Percentiles rank a stretch among this genome's conserved stretches.
Conservation (phyloP, 73 alveolate species). For the Paramecium primaurelia region DNA sequence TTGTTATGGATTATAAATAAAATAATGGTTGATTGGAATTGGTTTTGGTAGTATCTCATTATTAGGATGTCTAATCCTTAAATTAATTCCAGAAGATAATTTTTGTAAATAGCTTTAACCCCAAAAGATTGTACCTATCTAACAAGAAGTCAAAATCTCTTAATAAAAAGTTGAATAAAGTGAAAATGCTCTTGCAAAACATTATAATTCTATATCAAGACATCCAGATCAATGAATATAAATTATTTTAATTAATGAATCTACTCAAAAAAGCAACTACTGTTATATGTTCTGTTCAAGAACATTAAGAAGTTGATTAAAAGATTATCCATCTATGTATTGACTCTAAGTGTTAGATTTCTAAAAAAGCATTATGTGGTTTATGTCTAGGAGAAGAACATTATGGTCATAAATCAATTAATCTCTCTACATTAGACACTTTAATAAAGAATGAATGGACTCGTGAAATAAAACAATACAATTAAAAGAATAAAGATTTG, state of each 20-base stretch:
- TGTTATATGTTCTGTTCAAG: background rate
- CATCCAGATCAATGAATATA: background rate
- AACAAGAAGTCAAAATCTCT: background rate
- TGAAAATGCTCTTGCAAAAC: background rate
- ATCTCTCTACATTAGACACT: background rate
- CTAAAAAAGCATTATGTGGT: background rate
- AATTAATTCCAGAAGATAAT: constrained; percentile 26
- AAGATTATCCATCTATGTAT: background rate
- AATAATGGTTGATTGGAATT: too few species aligned
- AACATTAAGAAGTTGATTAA: background rate
- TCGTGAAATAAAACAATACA: background rate
- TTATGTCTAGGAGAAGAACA: background rate
- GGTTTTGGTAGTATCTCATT: too few species aligned
- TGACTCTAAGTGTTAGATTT: background rate
- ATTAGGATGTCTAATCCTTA: too few species aligned
- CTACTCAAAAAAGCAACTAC: background rate
- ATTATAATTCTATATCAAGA: background rate
- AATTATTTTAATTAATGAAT: background rate
- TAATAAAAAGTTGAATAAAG: background rate
- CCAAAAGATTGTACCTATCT: background rate
- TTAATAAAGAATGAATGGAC: background rate
- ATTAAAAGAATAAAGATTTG: background rate
- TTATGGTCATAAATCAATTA: background rate
- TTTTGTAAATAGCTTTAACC: background rate
- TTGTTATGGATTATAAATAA: too few species aligned